Base-by-base conservation (phyloP, 2,329 filamentous ascomycete genomes). In the Aspergillus sp. region DNA sequence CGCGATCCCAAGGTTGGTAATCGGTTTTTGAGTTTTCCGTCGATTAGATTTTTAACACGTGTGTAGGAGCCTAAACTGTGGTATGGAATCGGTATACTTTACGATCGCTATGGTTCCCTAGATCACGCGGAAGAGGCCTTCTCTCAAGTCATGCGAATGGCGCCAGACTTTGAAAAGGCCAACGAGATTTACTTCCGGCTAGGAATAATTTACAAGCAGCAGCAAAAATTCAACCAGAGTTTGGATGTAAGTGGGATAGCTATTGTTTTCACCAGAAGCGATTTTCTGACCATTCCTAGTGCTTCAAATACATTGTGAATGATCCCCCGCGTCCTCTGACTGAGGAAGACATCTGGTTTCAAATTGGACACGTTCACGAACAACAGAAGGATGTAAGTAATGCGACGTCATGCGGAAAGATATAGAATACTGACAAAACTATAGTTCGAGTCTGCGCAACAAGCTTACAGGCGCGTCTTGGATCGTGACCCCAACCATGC, bases 131-230 rank as follows among this genome's bases (percentile, higher is more conserved):
- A 98, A 74, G 95, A 98, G 73, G 95, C 95, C 5, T 98, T 98
- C 72, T 97, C 93, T 2, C 91, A 98, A 71, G 95, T 99, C 62
- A 98, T 99, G 95, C 89, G 91, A 66, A 98, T 99, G 89, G 90
- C 96, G 69, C 95, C 93, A 4, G 89, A 92, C 67, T 98, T 98
- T 66, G 95, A 99, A 71, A 99, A 99, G 82, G 93, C 93, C 57
- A 98, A 98, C 70, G 95, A 99, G 74, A 98, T 99, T 54, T 99
- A 98, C 75, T 99, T 99, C 78, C 87, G 95, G 27, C 84, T 99
- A 8, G 95, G 95, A n/a, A 99, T 99, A 79, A 98, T 99, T 64
- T 98, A 98, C 81, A 99, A 99, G 75, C 93, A 98, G 70, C 95
- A 98, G 73, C 89, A 93, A 61, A 98, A 98, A 74, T 99, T 93